Evolutionary conservation across 1,284 basidiomycete genomes (phyloP).

Genomic region (Trichosporon sp.): DNA sequence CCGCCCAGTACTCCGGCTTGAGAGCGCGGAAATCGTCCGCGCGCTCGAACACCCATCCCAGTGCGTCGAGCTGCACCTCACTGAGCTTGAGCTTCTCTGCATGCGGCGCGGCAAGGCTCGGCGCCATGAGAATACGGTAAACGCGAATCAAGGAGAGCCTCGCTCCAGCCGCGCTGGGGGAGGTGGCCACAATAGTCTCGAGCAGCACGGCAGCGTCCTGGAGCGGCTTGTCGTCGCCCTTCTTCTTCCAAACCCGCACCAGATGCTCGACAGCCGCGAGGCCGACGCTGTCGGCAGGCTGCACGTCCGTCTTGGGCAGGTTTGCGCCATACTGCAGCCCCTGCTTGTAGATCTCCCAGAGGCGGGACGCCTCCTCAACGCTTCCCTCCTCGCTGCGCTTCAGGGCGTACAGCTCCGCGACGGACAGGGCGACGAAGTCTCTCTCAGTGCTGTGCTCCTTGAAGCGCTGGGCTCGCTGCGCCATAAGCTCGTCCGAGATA

Average conservation of each 20-base stretch:
- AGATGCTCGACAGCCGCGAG: constrained; percentile 28
- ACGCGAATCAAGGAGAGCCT: constrained; percentile 31
- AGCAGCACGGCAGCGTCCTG: constrained; percentile 20
- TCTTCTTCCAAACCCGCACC: constrained; percentile 18
- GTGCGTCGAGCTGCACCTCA: constrained; percentile 40
- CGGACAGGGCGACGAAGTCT: constrained; percentile 22
- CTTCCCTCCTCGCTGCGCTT: constrained; percentile 3
- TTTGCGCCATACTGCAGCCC: constrained; percentile 32
- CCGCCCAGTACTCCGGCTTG: constrained; percentile 21
- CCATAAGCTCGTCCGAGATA: constrained; percentile 1
- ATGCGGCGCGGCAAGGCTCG: constrained; percentile 17
- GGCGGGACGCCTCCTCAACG: constrained; percentile 13
- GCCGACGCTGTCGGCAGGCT: constrained; percentile 34
- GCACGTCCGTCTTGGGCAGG: constrained; percentile 36
- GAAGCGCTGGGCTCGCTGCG: background rate
- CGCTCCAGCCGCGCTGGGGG: constrained; percentile 24
- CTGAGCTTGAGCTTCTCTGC: constrained; percentile 21
- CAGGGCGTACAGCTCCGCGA: constrained; percentile 26
- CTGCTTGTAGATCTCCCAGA: constrained; percentile 31
- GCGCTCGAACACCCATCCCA: constrained; percentile 31
- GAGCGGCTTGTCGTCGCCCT: constrained; percentile 15
- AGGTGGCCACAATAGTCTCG: constrained; percentile 24
- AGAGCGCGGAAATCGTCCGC: constrained; percentile 26
- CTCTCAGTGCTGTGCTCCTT: constrained; percentile 20
- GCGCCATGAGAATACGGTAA: constrained; percentile 32